phyloP scores from a whole-genome alignment of 805 yeast genomes.

The Ogataea neopini region DNA sequence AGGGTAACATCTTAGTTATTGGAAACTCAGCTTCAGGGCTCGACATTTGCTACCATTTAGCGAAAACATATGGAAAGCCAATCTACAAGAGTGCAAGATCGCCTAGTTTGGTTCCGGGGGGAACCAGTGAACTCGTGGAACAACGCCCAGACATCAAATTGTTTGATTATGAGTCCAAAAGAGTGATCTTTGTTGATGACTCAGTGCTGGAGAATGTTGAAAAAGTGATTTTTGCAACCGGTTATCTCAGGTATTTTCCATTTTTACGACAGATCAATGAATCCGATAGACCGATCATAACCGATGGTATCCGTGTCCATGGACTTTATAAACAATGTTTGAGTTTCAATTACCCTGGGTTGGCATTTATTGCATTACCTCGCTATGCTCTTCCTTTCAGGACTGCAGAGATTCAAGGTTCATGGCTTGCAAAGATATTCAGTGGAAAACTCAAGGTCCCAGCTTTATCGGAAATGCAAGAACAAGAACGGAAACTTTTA shows the following conservation, averaged over 20 bases:
- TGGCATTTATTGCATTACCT: conserved; percentile 64
- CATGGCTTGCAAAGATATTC: conserved; percentile 63
- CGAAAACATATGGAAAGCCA: conserved; percentile 40
- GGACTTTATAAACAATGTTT: conserved; percentile 62
- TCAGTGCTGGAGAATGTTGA: conserved; percentile 47
- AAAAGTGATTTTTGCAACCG: conserved; percentile 66
- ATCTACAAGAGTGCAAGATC: conserved; percentile 54
- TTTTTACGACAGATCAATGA: conserved; percentile 41
- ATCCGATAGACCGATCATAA: conserved; percentile 37
- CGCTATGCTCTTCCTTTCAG: conserved; percentile 64
- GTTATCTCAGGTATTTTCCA: conserved; percentile 64
- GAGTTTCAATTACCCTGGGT: conserved; percentile 58
- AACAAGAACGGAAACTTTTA: conserved; percentile 41
- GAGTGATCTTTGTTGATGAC: conserved; percentile 52
- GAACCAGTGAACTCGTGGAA: conserved; percentile 40
- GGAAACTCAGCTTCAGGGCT: conserved; percentile 77
- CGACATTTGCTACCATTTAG: conserved; percentile 66
- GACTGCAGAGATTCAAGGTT: conserved; percentile 61
- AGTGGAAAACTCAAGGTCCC: conserved; percentile 57
- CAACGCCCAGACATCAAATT: conserved; percentile 45
- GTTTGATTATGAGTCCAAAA: conserved; percentile 39
- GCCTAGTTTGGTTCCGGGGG: conserved; percentile 44
- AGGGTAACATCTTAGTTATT: conserved; percentile 55
- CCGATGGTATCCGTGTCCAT: conserved; percentile 49
- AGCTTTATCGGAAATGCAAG: conserved; percentile 43